Evolutionary conservation across 2,329 filamentous ascomycete species (phyloP).

Genomic region (Sporothrix curviconia): DNA sequence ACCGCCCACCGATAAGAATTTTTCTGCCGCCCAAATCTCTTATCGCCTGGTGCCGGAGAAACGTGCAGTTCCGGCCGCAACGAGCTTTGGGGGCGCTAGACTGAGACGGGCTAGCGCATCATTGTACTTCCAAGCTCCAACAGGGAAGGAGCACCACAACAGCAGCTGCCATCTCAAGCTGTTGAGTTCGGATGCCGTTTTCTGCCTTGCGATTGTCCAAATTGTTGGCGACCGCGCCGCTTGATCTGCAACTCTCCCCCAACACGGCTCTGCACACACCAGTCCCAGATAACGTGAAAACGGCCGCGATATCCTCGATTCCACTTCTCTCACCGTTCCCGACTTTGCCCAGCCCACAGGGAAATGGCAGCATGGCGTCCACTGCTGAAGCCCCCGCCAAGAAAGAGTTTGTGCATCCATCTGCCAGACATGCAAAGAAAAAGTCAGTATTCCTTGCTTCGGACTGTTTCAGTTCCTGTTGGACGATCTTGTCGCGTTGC

Average conservation of each 20-base stretch:
- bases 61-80: neutral
- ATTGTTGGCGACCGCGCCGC: neutral
- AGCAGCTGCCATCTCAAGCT: neutral
- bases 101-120: neutral
- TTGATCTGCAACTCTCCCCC: neutral
- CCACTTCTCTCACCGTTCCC: no score
- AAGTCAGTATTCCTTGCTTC: slow-evolving; percentile 30
- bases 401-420: slow-evolving; percentile 41
- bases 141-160: neutral
- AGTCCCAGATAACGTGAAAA: no score
- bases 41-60: slow-evolving; percentile 15
- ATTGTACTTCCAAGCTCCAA: neutral
- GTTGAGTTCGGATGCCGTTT: neutral
- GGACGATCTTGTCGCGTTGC: no score
- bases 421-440: slow-evolving; percentile 45
- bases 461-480: neutral
- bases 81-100: neutral
- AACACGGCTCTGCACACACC: no score
- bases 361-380: slow-evolving; percentile 32
- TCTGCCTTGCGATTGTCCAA: slow-evolving; percentile 1
- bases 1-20: slow-evolving; percentile 17
- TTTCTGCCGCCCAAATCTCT: slow-evolving; percentile 17
- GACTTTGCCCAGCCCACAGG: neutral
- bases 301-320: neutral
- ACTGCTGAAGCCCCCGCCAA: slow-evolving; percentile 24